Evolutionary conservation across 2,329 filamentous ascomycete species (phyloP).

Genomic region (Xylariaceae sp.): DNA sequence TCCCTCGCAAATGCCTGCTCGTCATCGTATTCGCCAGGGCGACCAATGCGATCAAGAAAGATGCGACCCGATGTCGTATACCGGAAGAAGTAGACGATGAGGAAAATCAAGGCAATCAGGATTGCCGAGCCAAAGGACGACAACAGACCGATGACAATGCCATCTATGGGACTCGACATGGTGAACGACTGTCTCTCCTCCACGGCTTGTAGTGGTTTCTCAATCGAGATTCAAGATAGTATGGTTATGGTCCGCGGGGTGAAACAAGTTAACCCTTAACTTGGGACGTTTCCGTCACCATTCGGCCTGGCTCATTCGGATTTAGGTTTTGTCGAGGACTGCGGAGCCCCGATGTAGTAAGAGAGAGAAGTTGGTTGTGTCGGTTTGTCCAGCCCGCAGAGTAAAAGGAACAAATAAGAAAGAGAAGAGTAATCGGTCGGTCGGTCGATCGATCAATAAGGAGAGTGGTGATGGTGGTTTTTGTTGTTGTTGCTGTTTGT

Average conservation of each 20-base stretch:
- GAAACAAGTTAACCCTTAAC: slow-evolving; percentile 3
- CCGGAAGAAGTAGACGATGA: slow-evolving; percentile 88
- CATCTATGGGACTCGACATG: slow-evolving; percentile 44
- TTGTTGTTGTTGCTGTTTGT: background rate
- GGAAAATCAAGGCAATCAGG: slow-evolving; percentile 73
- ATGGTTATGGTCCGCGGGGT: too few species aligned
- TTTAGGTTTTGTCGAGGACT: slow-evolving; percentile 20
- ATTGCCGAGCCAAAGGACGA: slow-evolving; percentile 91
- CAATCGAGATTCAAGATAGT: slow-evolving; percentile 2
- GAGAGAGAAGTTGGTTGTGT: slow-evolving; percentile 1
- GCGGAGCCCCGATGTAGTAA: slow-evolving; percentile 14
- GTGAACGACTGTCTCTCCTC: slow-evolving; percentile 3
- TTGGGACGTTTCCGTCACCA: slow-evolving; percentile 26
- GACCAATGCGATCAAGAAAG: slow-evolving; percentile 85
- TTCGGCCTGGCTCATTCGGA: slow-evolving; percentile 24
- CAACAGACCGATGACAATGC: slow-evolving; percentile 90
- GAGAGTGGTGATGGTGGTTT: too few species aligned
- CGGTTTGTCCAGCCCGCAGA: background rate
- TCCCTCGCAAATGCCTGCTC: slow-evolving; percentile 92
- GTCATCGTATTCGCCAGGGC: slow-evolving; percentile 95
- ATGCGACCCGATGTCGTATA: slow-evolving; percentile 87
- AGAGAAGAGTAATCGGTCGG: too few species aligned
- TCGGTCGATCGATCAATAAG: too few species aligned
- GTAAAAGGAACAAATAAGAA: too few species aligned
- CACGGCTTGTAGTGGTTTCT: background rate